Base-by-base conservation (phyloP, 2,329 filamentous ascomycete species). In the Mariannaea elegans region DNA sequence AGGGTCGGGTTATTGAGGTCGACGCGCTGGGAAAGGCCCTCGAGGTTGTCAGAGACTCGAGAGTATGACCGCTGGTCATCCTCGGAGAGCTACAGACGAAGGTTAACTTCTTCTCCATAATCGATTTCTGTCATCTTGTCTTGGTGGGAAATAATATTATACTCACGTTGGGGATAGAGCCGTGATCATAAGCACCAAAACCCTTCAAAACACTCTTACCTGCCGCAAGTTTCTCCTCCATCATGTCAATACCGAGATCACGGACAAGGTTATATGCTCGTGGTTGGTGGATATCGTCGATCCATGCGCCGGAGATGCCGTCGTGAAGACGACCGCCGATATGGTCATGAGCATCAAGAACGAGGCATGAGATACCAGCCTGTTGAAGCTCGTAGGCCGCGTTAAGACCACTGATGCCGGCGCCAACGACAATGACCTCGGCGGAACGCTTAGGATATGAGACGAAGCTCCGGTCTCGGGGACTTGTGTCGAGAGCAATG, bases 401-500 rank as follows among this genome's bases (percentile, higher is more conserved):
- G 21, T 69, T 61, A 21, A 72, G 64, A 32, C 70, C 70, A 44
- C 67, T 65, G 39, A 69, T 61, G 32, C 67, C 59, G 31, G 60
- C 69, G 14, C 69, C 69, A 27, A 72, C 62, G 39, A 72, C 59
- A 21, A 71, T 62, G 27, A 72, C 68, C 41, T 70, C 56, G 23
- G 67, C 65, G 4, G 63, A 67, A 32, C 38, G 38, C 38, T 47
- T 34, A 12, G 39, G 50, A 39, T 10, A 47, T 9, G 44, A 27
- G 49, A 19, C 21, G 44, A 54, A 18, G 41, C 36, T 41, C 58
- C 55, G 50, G 44, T 48, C 29, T 52, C 48, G 52, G 58, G 19
- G 46, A 31, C 12, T 2, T 4, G 24, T 8, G 4, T 53, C 29
- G 16, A 38, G 10, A 14, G 27, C 12, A 7, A 13, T 21, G 45